Conservation (phyloP, 352 stramenopile species). For the Plasmopara halstedii region DNA sequence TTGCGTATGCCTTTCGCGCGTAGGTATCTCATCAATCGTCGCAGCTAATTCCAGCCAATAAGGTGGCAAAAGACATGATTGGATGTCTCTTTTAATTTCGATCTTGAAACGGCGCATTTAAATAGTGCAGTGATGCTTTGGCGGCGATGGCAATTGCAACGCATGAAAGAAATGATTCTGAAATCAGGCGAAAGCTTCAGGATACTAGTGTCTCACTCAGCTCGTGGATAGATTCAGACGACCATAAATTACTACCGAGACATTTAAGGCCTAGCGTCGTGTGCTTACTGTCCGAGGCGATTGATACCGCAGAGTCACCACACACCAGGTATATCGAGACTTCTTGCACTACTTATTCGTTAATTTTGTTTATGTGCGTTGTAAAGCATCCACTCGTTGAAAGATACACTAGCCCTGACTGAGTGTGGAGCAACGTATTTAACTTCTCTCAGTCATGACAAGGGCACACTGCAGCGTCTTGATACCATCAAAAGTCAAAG, state of each 20-base stretch:
- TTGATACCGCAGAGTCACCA: constrained; percentile 25
- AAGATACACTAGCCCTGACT: constrained; percentile 42
- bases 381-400: constrained; percentile 20
- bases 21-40: constrained; percentile 61
- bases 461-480: constrained; percentile 8
- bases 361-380: neutral
- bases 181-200: constrained; percentile 7
- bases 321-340: constrained; percentile 19
- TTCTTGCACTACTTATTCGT: neutral
- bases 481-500: constrained; percentile 3
- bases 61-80: constrained; percentile 4
- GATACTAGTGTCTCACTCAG: constrained; percentile 1
- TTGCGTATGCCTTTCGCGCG: constrained; percentile 83
- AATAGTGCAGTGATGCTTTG: constrained; percentile 1
- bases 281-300: constrained; percentile 18
- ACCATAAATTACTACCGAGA: constrained; percentile 18
- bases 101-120: constrained; percentile 15
- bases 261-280: constrained; percentile 26
- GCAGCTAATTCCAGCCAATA: too few species aligned
- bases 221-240: constrained; percentile 13
- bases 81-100: constrained; percentile 3
- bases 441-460: constrained; percentile 10
- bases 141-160: neutral
- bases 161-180: constrained; percentile 1
- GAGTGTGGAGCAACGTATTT: constrained; percentile 39